These are phyloP conservation scores for Acacia confusa DNA, from an alignment of 306 rosid genomes.

Conservation along the genomic window DNA sequence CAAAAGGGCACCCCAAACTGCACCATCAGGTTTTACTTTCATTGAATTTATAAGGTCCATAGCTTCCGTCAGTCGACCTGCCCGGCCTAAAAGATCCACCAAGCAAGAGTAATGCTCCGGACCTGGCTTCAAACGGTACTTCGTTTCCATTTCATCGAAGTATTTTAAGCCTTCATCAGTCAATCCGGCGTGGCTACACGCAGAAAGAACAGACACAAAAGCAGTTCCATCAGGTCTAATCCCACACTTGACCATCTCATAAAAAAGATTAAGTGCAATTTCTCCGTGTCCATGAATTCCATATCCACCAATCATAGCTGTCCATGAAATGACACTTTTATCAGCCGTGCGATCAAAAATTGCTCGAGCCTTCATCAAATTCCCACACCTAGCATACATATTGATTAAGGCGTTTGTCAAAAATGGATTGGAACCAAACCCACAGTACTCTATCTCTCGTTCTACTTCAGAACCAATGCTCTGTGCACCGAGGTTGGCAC, in stretches of 20 bases:
- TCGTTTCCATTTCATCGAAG: conserved; percentile 59
- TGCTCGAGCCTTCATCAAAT: conserved; percentile 38
- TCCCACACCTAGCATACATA: conserved; percentile 61
- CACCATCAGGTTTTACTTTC: conserved; percentile 78
- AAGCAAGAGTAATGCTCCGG: conserved; percentile 78
- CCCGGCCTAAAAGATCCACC: conserved; percentile 92
- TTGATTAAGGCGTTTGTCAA: conserved; percentile 47
- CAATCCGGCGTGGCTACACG: conserved; percentile 86
- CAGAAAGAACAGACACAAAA: conserved; percentile 75
- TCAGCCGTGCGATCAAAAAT: conserved; percentile 37
- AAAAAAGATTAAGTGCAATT: conserved; percentile 59
- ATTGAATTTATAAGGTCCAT: conserved; percentile 55
- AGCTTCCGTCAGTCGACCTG: conserved; percentile 77
- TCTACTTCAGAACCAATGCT: conserved; percentile 48
- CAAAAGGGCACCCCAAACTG: conserved; percentile 90
- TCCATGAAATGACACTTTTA: conserved; percentile 56
- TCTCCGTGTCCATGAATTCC: conserved; percentile 91
- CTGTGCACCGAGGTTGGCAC: conserved; percentile 54
- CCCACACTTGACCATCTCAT: conserved; percentile 62
- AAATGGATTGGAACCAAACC: conserved; percentile 44
- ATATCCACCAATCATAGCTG: conserved; percentile 77
- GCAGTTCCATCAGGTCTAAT: conserved; percentile 72
- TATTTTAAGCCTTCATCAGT: conserved; percentile 67
- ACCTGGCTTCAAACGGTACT: conserved; percentile 61
- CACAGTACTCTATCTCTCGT: conserved; percentile 28